Percentiles rank a stretch among this genome's conserved stretches.
Evolutionary conservation across 495 filamentous ascomycete genomes (phyloP).

Genomic region (Neurospora sp.): DNA sequence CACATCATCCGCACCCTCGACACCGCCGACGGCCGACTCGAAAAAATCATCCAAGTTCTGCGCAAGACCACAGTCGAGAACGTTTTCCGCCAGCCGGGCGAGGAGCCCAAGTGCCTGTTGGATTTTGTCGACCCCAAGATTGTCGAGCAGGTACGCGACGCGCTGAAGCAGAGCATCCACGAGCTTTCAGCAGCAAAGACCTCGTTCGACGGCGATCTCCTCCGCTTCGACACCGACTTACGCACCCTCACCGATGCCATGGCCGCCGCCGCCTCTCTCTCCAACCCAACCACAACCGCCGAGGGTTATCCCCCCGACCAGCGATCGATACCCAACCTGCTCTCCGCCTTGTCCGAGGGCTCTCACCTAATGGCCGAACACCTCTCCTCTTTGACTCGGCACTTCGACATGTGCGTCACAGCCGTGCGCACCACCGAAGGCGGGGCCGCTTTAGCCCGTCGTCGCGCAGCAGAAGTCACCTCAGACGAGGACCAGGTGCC

Average conservation of each 20-base stretch:
- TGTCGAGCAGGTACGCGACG: slow-evolving; percentile 56
- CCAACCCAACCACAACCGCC: slow-evolving; percentile 28
- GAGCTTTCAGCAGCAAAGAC: slow-evolving; percentile 47
- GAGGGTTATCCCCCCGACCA: slow-evolving; percentile 39
- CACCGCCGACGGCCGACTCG: slow-evolving; percentile 57
- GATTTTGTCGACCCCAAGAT: slow-evolving; percentile 84
- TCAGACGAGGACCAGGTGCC: slow-evolving; percentile 41
- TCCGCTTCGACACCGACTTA: slow-evolving; percentile 51
- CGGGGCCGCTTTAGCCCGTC: slow-evolving; percentile 59
- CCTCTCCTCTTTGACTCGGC: slow-evolving; percentile 71
- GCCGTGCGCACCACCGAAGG: slow-evolving; percentile 91
- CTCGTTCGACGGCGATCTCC: slow-evolving; percentile 52
- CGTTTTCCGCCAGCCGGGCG: slow-evolving; percentile 57
- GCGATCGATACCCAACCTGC: slow-evolving; percentile 38
- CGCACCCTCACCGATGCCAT: slow-evolving; percentile 32
- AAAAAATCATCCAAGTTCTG: slow-evolving; percentile 59
- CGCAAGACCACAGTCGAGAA: slow-evolving; percentile 63
- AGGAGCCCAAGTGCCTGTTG: slow-evolving; percentile 60
- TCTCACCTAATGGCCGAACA: slow-evolving; percentile 76
- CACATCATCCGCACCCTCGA: slow-evolving; percentile 62
- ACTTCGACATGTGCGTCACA: slow-evolving; percentile 90
- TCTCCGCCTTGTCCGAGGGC: slow-evolving; percentile 63
- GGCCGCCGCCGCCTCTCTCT: slow-evolving; percentile 20
- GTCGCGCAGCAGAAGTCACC: slow-evolving; percentile 43
- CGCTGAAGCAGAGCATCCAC: slow-evolving; percentile 56